phyloP scores from a whole-genome alignment of 768 basidiomycete genomes.

The Boletus pseudo-olivaceus region DNA sequence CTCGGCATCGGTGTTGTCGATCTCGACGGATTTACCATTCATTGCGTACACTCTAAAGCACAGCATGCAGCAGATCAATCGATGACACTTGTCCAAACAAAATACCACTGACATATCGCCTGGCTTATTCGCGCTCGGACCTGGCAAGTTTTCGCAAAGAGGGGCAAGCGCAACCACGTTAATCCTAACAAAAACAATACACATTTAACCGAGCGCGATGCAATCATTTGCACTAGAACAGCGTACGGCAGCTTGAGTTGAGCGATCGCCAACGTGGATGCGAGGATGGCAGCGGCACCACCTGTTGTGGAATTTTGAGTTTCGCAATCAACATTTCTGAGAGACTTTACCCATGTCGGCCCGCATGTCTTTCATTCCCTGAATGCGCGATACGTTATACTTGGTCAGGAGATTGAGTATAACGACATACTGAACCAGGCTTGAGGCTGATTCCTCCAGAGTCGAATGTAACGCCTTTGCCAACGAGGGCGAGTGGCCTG shows the following conservation, averaged over 20 bases:
- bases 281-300: constrained; percentile 76
- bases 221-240: background rate
- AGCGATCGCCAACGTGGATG: constrained; percentile 73
- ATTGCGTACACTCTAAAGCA: constrained; percentile 67
- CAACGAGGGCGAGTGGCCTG: constrained; percentile 71
- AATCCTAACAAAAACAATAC: constrained; percentile 41
- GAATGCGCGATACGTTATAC: background rate
- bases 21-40: constrained; percentile 84
- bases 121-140: constrained; percentile 62
- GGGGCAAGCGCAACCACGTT: constrained; percentile 74
- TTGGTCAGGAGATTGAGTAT: background rate
- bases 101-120: constrained; percentile 66
- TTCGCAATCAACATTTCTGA: background rate
- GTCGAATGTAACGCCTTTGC: constrained; percentile 90
- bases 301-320: constrained; percentile 34
- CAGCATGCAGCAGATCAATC: background rate
- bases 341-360: constrained; percentile 74
- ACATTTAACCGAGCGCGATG: background rate
- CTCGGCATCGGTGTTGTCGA: constrained; percentile 87
- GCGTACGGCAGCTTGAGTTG: constrained; percentile 76
- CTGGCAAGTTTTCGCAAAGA: constrained; percentile 84
- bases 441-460: constrained; percentile 87
- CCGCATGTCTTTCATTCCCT: constrained; percentile 84
- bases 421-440: constrained; percentile 52
- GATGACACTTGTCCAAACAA: background rate